Evolutionary conservation across 257 asterid genomes (phyloP).

Genomic region (Linaria vulgaris): DNA sequence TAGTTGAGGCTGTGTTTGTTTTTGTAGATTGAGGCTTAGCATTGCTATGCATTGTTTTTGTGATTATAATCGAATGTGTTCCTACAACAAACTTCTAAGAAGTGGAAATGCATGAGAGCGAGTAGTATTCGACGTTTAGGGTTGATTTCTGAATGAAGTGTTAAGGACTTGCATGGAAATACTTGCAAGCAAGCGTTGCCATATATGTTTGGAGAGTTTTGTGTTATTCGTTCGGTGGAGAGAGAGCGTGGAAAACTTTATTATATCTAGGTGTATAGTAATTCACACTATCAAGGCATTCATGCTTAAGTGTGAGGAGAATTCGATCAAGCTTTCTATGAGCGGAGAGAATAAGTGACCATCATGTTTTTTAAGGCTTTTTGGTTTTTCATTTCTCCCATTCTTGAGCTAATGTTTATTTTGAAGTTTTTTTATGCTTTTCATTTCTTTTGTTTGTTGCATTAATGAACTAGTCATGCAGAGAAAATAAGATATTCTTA

Average conservation of each 20-base stretch:
- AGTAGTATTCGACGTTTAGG: conserved; percentile 8
- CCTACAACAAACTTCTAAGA: neutral
- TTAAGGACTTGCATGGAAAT: neutral
- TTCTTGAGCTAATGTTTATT: neutral
- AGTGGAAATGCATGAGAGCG: conserved; percentile 12
- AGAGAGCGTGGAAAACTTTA: too few species aligned
- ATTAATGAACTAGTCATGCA: neutral
- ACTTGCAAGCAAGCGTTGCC: too few species aligned
- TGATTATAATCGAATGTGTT: neutral
- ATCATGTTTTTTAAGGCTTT: neutral
- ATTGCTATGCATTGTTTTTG: conserved; percentile 6
- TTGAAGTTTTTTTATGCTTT: neutral
- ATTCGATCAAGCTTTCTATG: too few species aligned
- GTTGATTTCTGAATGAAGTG: neutral
- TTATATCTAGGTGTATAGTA: neutral
- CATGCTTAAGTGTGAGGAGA: neutral
- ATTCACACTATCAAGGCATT: neutral
- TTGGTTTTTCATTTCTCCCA: neutral
- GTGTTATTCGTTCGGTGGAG: neutral
- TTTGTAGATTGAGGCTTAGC: conserved; percentile 6
- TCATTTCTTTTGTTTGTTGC: neutral
- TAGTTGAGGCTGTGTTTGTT: neutral
- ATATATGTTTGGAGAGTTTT: too few species aligned
- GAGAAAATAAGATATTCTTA: too few species aligned
- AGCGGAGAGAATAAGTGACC: neutral